Evolutionary conservation across 805 yeast genomes (phyloP), one percentile per base, ranked within the genome.

Genomic region (Candida koratica): DNA sequence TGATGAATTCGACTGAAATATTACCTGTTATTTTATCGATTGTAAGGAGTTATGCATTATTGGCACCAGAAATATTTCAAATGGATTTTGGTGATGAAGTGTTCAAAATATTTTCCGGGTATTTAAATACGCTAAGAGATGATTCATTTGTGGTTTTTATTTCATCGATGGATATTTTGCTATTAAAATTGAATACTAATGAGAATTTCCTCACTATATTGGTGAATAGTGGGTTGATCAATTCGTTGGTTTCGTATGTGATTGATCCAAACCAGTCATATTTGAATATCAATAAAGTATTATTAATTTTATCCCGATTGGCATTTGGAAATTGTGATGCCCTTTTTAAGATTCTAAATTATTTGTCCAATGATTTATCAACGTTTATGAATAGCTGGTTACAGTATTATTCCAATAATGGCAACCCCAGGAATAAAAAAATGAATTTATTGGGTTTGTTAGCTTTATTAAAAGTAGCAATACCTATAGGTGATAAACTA

Each of bases 361-460:
- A 55, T 36, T 37, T 59, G 31, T 42, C 58, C 6, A 36, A 38
- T 20, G 57, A 62, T 45, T 20, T 22, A 2, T 31, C 42, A 7
- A 44, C 39, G 15, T 58, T 62, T 34, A 26, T 67, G 25, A 47
- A 45, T 7, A 46, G 46, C 9, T 73, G 77, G 67, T 55, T 71
- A 42, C 61, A 65, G 18, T 53, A 56, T 45, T 60, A 62, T 44
- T 58, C 53, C 38, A 75, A 75, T 41, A 72, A 84, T 38, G 84
- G 82, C 27, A 87, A 81, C 48, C 89, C 95, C 1, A 70, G 85
- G 41, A 76, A 78, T 46, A 77, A 83, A 43, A 90, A 90, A 56
- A 61, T 81, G 35, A 77, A 74, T 45, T 60, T 79, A 3, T 55
- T 85, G 40, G 93, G 85, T 0, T 54, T 84, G 6, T 61, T 81